Evolutionary conservation across 257 asterid species (phyloP).

Genomic region (Marsdenia floribunda): DNA sequence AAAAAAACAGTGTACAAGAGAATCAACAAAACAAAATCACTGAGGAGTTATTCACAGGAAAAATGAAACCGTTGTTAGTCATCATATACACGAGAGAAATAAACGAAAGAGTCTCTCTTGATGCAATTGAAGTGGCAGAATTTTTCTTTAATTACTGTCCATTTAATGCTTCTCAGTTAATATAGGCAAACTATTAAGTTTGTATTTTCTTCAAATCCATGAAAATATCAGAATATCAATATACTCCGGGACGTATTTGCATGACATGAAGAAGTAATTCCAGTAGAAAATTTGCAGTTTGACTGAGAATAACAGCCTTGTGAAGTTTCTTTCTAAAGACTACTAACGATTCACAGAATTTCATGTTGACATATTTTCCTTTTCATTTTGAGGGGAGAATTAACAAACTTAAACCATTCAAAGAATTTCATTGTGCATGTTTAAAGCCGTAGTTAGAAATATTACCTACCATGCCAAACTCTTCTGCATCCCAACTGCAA

Average conservation of each 20-base stretch:
- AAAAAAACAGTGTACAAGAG: not conserved
- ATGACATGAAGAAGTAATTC: not conserved
- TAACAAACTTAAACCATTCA: not conserved
- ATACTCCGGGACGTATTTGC: not conserved
- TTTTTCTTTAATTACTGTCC: not conserved
- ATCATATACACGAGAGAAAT: not conserved
- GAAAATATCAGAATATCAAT: not conserved
- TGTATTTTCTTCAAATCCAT: not conserved
- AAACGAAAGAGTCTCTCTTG: not conserved
- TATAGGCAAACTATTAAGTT: not conserved
- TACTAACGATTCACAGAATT: not conserved
- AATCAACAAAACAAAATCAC: not conserved
- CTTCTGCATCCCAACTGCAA: slow-evolving; percentile 99
- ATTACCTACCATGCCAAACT: slow-evolving; percentile 99
- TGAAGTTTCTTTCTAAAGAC: not conserved
- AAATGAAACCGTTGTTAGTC: not conserved
- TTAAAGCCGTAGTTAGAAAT: slow-evolving; percentile 22
- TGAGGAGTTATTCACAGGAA: not conserved
- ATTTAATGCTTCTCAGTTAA: not conserved
- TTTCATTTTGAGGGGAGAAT: not conserved
- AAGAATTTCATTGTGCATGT: not conserved
- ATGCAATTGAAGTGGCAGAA: not conserved
- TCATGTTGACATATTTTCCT: no score
- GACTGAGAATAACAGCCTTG: not conserved
- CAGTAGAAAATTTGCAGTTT: not conserved